phyloP scores from a whole-genome alignment of 1,284 basidiomycete genomes.

The Cerioporus squamosus region DNA sequence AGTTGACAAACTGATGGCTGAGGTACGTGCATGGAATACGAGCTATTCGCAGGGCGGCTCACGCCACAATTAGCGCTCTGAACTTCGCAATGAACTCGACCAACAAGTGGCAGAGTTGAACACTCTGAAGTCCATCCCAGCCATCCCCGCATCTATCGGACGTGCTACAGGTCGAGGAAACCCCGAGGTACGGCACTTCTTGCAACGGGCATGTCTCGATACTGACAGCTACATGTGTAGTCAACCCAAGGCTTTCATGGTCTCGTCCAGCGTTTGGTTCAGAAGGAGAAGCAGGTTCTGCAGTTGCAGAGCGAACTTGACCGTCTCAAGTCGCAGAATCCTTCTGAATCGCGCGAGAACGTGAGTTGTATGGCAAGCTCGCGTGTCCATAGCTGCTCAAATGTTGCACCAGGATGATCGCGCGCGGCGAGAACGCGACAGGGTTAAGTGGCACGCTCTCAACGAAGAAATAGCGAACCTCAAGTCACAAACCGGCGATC shows the following conservation, averaged over 20 bases:
- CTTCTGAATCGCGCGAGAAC: slow-evolving; percentile 56
- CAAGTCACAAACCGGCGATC: slow-evolving; percentile 68
- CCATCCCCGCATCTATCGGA: slow-evolving; percentile 38
- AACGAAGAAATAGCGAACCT: slow-evolving; percentile 79
- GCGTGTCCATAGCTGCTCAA: not conserved
- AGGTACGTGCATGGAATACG: slow-evolving; percentile 48
- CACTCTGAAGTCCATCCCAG: slow-evolving; percentile 59
- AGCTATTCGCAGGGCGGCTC: not conserved
- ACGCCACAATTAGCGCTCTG: slow-evolving; percentile 45
- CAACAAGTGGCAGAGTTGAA: slow-evolving; percentile 70
- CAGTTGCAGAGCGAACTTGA: slow-evolving; percentile 79
- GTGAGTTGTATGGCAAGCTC: slow-evolving; percentile 43
- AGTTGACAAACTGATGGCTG: slow-evolving; percentile 65
- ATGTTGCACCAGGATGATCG: slow-evolving; percentile 66
- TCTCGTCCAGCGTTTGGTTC: slow-evolving; percentile 80
- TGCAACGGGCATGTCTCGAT: not conserved
- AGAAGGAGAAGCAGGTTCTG: slow-evolving; percentile 85
- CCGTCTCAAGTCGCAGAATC: slow-evolving; percentile 59
- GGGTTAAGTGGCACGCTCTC: slow-evolving; percentile 73
- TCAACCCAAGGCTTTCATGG: slow-evolving; percentile 65
- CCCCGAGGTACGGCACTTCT: slow-evolving; percentile 45
- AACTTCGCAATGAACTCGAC: slow-evolving; percentile 56
- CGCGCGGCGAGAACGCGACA: slow-evolving; percentile 77
- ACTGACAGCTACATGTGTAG: not conserved
- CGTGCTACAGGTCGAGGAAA: slow-evolving; percentile 47